These are phyloP conservation scores for Herpetomonas tarakana DNA, from an alignment of 208 protist species.

Conservation along the genomic window DNA sequence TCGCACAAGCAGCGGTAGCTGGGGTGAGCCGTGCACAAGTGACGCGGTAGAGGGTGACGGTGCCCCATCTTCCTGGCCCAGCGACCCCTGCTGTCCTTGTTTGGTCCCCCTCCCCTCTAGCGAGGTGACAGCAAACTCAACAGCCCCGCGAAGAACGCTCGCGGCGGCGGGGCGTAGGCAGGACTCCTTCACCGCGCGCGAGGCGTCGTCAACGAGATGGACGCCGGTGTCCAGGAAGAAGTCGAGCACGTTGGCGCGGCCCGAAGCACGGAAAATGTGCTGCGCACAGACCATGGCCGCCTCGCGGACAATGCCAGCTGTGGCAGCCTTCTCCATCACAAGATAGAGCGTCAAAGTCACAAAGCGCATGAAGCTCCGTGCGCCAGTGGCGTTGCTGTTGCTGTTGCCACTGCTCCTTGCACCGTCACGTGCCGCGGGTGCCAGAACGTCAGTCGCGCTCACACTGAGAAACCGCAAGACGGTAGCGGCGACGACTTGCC, in stretches of 20 bases:
- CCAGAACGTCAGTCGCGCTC: slow-evolving; percentile 26
- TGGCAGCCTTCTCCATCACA: slow-evolving; percentile 85
- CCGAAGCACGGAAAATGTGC: slow-evolving; percentile 35
- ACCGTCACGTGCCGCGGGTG: slow-evolving; percentile 1
- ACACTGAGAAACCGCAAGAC: slow-evolving; percentile 66
- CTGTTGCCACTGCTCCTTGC: neutral
- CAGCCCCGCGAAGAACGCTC: slow-evolving; percentile 63
- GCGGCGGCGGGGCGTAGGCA: slow-evolving; percentile 53
- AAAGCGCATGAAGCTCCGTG: slow-evolving; percentile 35
- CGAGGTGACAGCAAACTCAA: slow-evolving; percentile 25
- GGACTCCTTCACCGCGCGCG: slow-evolving; percentile 60
- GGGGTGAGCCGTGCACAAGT: neutral
- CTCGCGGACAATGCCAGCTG: slow-evolving; percentile 46
- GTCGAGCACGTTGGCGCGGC: slow-evolving; percentile 23
- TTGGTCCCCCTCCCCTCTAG: neutral
- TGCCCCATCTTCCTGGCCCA: neutral
- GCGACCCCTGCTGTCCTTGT: neutral
- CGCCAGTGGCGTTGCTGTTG: neutral
- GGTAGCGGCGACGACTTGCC: slow-evolving; percentile 67
- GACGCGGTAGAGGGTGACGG: neutral
- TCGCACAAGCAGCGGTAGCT: slow-evolving; percentile 32
- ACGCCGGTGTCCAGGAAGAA: slow-evolving; percentile 50
- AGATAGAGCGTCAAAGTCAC: slow-evolving; percentile 71
- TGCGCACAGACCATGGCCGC: slow-evolving; percentile 51
- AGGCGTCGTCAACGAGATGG: slow-evolving; percentile 75